phyloP scores from a whole-genome alignment of 208 protist genomes.

The Crithidia fasciculata region DNA sequence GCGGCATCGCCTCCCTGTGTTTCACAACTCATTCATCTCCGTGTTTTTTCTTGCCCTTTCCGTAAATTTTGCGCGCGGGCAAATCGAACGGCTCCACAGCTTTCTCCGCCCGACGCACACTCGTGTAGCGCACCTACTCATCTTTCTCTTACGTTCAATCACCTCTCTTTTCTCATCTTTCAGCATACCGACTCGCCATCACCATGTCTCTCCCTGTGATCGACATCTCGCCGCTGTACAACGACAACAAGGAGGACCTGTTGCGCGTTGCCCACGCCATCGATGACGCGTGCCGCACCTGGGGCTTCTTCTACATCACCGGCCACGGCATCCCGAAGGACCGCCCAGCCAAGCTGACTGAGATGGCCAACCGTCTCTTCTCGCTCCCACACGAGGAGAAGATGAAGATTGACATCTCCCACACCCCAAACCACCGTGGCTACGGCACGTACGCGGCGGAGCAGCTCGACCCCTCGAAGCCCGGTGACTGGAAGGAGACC shows the following conservation, averaged over 20 bases:
- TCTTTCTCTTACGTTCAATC: background rate
- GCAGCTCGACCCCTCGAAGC: conserved; percentile 56
- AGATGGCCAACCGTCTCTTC: conserved; percentile 67
- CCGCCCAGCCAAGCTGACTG: conserved; percentile 48
- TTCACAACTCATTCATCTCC: too few species aligned
- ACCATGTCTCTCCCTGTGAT: conserved; percentile 68
- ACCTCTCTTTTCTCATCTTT: background rate
- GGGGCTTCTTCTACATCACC: conserved; percentile 88
- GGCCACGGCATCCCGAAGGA: conserved; percentile 61
- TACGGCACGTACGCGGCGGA: conserved; percentile 60
- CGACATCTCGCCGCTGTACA: conserved; percentile 68
- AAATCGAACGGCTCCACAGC: background rate
- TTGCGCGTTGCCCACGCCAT: conserved; percentile 60
- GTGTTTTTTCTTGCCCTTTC: too few species aligned
- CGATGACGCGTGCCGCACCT: conserved; percentile 71
- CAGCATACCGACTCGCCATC: background rate
- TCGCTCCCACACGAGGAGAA: conserved; percentile 66
- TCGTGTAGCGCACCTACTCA: background rate
- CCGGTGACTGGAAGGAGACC: conserved; percentile 72
- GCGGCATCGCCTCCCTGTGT: too few species aligned
- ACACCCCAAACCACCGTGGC: conserved; percentile 60
- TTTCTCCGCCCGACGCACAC: background rate
- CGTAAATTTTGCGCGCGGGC: too few species aligned
- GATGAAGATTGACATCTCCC: conserved; percentile 68
- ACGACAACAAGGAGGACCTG: conserved; percentile 40